Evolutionary conservation across 2,329 filamentous ascomycete species (phyloP), one percentile per base, ranked within the genome.

Genomic region (Hymenoscyphus repandus): DNA sequence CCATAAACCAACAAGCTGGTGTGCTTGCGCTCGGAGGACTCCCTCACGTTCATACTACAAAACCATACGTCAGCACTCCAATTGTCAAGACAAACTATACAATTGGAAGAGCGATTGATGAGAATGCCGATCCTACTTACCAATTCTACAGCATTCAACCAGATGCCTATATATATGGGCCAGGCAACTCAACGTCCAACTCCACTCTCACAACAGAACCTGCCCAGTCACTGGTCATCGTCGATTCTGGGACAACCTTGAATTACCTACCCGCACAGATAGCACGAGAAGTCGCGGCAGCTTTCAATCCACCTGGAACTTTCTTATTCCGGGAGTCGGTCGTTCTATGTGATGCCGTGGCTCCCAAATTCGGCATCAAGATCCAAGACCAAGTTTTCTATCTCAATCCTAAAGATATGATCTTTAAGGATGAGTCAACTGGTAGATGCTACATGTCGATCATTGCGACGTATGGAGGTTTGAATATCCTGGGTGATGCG

Each of bases 21-120:
- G 72, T 73, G 33, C 62, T 79, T 3, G 71, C 74, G 0, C 63
- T 79, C 0, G 75, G 76, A 3, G 75, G 74, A 9, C 64, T 79
- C 5, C 74, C 76, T 1, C 69, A 73, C 1, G 68, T 77, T 6
- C 48, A 57, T 1, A 59, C 49, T 9, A 39, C 12, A 7, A 31
- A 32, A 11, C 18, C 39, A 5, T 57, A 48, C 39, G 47, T 61
- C 4, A 45, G 27, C 22, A 51, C 53, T 3, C 55, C 55, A 1
- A 60, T 62, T 12, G 12, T 30, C 49, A 53, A n/a, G 49, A 39
- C 27, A 4, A 27, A 17, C 22, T 43, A 15, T 39, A 31, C 60
- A 39, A 27, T 31, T 38, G n/a, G 51, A 17, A 33, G 22, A 47
- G 12, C 38, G 44, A 5, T 7, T 49, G 52, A 36, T 39, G 48